Conservation (phyloP, 2,329 filamentous ascomycete genomes). For the Aspergillus sergii region DNA sequence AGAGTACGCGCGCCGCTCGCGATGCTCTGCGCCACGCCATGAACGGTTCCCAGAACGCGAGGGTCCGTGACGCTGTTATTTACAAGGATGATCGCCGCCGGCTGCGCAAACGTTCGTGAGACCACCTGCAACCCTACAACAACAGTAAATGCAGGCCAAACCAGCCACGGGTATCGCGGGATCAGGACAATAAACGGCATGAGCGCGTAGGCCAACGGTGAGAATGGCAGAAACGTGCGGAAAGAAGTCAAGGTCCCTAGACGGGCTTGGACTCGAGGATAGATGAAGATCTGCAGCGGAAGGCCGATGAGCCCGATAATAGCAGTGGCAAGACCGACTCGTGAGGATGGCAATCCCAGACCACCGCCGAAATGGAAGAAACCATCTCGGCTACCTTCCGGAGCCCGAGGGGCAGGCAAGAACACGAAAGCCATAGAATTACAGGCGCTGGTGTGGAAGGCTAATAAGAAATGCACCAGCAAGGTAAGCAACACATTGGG, state of each 20-base stretch:
- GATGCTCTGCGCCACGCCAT: constrained; percentile 61
- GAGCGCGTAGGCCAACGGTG: constrained; percentile 69
- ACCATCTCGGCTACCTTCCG: constrained; percentile 41
- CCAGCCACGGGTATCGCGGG: constrained; percentile 54
- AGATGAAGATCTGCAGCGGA: constrained; percentile 69
- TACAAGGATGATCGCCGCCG: constrained; percentile 60
- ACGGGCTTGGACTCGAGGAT: constrained; percentile 66
- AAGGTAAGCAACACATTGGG: constrained; percentile 60
- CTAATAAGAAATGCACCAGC: constrained; percentile 67
- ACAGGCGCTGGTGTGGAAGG: constrained; percentile 75
- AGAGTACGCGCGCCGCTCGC: constrained; percentile 57
- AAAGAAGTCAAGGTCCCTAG: constrained; percentile 71
- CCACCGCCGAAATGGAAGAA: constrained; percentile 69
- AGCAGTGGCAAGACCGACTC: constrained; percentile 77
- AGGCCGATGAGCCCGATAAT: constrained; percentile 78
- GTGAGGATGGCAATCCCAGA: constrained; percentile 69
- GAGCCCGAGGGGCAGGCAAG: constrained; percentile 69
- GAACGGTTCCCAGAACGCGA: constrained; percentile 59
- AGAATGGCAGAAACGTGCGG: constrained; percentile 68
- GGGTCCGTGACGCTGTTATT: constrained; percentile 64
- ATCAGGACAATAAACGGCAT: constrained; percentile 73
- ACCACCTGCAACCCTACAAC: constrained; percentile 71
- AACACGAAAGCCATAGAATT: constrained; percentile 77
- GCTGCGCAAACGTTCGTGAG: constrained; percentile 70
- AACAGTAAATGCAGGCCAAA: constrained; percentile 67